Evolutionary conservation across 2,329 filamentous ascomycete species (phyloP).

Genomic region (Cytospora piceicola): DNA sequence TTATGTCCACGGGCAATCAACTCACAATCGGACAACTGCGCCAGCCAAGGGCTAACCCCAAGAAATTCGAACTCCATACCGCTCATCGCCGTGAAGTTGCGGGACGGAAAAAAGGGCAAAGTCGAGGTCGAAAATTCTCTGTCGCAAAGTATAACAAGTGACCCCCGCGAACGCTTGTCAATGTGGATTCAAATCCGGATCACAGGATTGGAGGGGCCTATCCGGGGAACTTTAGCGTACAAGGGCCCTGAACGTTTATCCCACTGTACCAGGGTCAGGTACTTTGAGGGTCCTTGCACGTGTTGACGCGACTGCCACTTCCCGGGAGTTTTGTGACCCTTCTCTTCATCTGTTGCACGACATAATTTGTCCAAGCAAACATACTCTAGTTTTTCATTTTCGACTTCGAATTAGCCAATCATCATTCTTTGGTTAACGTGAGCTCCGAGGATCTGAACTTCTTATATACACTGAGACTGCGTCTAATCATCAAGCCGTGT

Average conservation of each 20-base stretch:
- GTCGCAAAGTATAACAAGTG: constrained; percentile 13
- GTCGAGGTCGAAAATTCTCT: not conserved
- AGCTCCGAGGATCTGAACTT: not conserved
- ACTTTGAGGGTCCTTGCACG: not conserved
- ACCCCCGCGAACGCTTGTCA: constrained; percentile 19
- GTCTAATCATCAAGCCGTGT: not conserved
- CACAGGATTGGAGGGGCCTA: constrained; percentile 11
- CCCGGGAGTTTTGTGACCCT: not conserved
- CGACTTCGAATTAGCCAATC: not conserved
- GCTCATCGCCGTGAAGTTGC: not conserved
- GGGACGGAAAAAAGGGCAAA: not conserved
- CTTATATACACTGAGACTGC: not conserved
- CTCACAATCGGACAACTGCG: constrained; percentile 23
- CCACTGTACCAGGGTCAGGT: not conserved
- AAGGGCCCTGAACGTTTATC: not conserved
- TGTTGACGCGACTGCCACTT: constrained; percentile 1
- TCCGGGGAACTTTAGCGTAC: constrained; percentile 5
- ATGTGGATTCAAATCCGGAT: constrained; percentile 19
- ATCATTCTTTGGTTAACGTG: no score
- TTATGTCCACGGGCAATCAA: not conserved
- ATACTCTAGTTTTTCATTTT: not conserved
- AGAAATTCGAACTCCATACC: constrained; percentile 22
- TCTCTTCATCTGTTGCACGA: not conserved
- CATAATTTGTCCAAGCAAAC: not conserved
- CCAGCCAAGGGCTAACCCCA: constrained; percentile 26